Evolutionary conservation across 2,329 filamentous ascomycete species (phyloP), one percentile per base, ranked within the genome.

Genomic region (Raffaelea deltoideospora): DNA sequence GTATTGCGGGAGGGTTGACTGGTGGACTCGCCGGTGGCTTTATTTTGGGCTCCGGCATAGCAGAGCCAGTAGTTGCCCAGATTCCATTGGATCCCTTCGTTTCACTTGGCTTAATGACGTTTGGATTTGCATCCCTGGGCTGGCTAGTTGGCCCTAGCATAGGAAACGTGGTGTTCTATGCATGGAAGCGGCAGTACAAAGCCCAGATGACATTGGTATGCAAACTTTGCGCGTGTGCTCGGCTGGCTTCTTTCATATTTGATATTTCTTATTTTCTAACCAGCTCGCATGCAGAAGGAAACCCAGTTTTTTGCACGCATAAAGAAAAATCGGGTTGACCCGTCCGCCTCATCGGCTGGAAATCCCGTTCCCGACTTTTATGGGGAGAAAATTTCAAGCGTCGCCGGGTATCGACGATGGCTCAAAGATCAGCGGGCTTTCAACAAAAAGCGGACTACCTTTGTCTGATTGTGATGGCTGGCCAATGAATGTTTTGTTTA

Each of bases 281-380:
- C 4, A 18, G 20, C 20, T 31, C 21, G n/a, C 11, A 4, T 44
- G 33, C 44, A 83, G 70, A 96, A 95, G 71, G 90, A 98, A 61
- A 84, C 78, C 50, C 79, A 88, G 56, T 95, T 98, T 64, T 95
- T 88, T 58, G 74, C 78, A 42, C 73, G 88, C 46, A 83, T 98
- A 60, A 90, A 87, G 67, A 84, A 79, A 58, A 80, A 90, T 63
- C 77, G 90, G 20, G 88, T 93, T 43, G 88, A 98, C 55, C 88
- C 90, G 4, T 81, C 78, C 14, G 79, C 80, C 37, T 92, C 86
- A 43, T 93, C 84, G 29, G 78, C 90, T 48, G 74, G 83, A 36
- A 96, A 96, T 62, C 90, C 90, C 15, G 83, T 94, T 1, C 87
- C 88, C 31, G 90, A 98, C 56, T 98, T 94, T 61, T 98, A 98